These are phyloP conservation scores for Astragalus membranaceus DNA, from an alignment of 306 rosid species.

Conservation along the genomic window DNA sequence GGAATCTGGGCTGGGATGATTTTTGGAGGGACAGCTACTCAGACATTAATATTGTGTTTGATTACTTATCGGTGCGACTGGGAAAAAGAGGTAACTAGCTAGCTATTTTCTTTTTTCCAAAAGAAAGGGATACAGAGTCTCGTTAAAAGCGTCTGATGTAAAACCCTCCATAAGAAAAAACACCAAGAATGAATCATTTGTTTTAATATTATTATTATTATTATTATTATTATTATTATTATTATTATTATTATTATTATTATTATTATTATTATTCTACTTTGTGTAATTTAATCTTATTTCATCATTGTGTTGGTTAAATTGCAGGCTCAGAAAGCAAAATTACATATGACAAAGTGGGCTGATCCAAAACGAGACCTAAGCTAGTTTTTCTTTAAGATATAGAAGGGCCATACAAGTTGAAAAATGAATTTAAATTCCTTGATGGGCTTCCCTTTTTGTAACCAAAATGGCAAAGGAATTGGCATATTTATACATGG, in stretches of 20 bases:
- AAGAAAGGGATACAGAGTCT: too few species aligned
- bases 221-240: too few species aligned
- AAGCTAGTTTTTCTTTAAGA: not conserved
- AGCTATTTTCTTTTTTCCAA: not conserved
- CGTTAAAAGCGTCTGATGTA: too few species aligned
- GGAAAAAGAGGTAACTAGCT: constrained; percentile 53
- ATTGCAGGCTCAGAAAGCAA: constrained; percentile 60
- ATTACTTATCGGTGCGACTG: constrained; percentile 63
- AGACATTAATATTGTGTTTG: constrained; percentile 46
- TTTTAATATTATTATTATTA: too few species aligned
- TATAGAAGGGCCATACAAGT: not conserved
- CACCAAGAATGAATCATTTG: too few species aligned
- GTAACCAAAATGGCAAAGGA: not conserved
- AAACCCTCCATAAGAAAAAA: too few species aligned
- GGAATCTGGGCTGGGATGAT: constrained; percentile 93
- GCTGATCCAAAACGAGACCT: constrained; percentile 14
- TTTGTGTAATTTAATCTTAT: too few species aligned
- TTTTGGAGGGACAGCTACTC: constrained; percentile 78
- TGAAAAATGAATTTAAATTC: not conserved
- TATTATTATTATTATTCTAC: too few species aligned
- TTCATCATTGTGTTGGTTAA: not conserved
- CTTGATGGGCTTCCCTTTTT: not conserved
- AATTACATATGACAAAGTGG: constrained; percentile 34
- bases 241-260: too few species aligned
- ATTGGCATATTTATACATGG: not conserved